Evolutionary conservation across 2,329 filamentous ascomycete genomes (phyloP).

Genomic region (Helotiales sp.): DNA sequence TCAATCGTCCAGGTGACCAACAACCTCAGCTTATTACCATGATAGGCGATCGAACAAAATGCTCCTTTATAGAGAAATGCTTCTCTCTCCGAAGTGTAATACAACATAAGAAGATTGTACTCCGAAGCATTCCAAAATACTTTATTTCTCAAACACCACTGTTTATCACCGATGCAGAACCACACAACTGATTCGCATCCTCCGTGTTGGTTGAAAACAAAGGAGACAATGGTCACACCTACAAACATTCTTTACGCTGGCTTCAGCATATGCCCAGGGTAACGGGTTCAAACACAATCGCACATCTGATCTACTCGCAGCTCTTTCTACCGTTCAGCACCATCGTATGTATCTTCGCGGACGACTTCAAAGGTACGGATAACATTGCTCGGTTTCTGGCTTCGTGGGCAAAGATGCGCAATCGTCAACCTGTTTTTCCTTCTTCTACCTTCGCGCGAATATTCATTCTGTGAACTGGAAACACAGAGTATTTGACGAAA

Average conservation of each 20-base stretch:
- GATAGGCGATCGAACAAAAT: neutral
- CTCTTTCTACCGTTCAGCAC: constrained; percentile 13
- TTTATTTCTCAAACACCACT: neutral
- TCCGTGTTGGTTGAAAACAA: neutral
- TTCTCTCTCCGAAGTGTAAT: neutral
- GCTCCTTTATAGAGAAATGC: neutral
- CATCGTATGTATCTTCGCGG: constrained; percentile 15
- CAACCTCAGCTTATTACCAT: neutral
- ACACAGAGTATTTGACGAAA: constrained; percentile 2
- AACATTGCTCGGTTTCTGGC: constrained; percentile 10
- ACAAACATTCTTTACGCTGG: neutral
- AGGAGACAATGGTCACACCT: neutral
- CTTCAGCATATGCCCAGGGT: neutral
- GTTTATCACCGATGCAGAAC: constrained; percentile 13
- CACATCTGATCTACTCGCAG: constrained; percentile 9
- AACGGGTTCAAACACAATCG: neutral
- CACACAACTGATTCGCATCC: neutral
- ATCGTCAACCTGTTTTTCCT: constrained; percentile 3
- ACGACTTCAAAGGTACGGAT: constrained; percentile 11
- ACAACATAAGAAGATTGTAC: neutral
- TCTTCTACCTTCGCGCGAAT: constrained; percentile 5
- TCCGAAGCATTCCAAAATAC: neutral
- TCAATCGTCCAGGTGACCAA: neutral
- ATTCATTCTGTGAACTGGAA: constrained; percentile 3
- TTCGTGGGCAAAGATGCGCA: constrained; percentile 9